Base-by-base conservation (phyloP, 1,139 yeast species). In the Yamadazyma conglobata region DNA sequence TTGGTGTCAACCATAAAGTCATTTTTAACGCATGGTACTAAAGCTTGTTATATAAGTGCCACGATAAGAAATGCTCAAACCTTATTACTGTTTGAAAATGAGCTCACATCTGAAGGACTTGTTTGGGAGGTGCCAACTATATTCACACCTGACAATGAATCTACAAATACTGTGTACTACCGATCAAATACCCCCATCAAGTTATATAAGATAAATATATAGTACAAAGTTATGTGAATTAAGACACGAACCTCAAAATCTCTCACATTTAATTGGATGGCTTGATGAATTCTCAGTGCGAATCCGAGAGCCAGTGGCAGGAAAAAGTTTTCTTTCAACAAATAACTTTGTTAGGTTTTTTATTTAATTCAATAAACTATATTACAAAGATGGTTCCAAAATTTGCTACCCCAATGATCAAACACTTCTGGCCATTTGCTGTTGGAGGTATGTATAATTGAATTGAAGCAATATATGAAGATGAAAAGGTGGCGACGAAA, bases 31-130 rank as follows among this genome's bases (percentile, higher is more conserved):
- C 36, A 33, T 5, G 65, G 67, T 4, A 46, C 60, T 15, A 44
- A 53, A 7, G 33, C 38, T 18, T 73, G 74, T 3, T 43, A 72
- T n/a, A 64, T 84, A 12, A 78, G 93, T 0, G 91, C 94, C 3
- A 83, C 96, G 0, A 65, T 82, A 6, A 58, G 96, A 34, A 84
- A 82, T 39, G 64, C 56, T 22, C 66, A 59, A 2, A 87, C 95
- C 0, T 57, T 77, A 1, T 40, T 42, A 0, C 62, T 50, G 3
- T 85, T 88, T 73, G 79, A 79, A 37, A 24, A 43, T 1, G 53
- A 56, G 24, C 54, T 83, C 11, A 16, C 22, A 3, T 32, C 27
- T 2, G 31, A 36, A 1, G 39, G 53, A 41, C 60, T 66, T 33
- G 47, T 45, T 0, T 34, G 70, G 64, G 37, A 32, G 3, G 42